Conservation (phyloP, 805 yeast species). For the Jamesozyma gamospora region DNA sequence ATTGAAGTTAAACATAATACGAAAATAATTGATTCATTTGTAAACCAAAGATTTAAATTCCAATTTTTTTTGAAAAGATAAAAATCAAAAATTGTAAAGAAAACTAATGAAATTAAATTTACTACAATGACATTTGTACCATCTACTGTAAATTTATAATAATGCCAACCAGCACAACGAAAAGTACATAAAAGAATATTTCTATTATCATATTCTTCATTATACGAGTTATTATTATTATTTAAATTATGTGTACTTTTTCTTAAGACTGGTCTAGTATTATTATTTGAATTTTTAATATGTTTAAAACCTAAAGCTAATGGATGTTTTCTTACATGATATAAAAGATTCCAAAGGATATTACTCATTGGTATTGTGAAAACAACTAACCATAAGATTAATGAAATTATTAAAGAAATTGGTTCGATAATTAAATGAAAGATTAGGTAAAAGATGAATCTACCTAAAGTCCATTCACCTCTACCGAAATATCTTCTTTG, state of each 20-base stretch:
- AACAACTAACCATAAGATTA: slow-evolving; percentile 70
- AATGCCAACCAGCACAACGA: slow-evolving; percentile 84
- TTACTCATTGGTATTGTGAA: slow-evolving; percentile 93
- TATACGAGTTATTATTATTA: slow-evolving; percentile 1
- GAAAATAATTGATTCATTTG: slow-evolving; percentile 60
- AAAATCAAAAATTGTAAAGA: slow-evolving; percentile 74
- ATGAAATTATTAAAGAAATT: slow-evolving; percentile 41
- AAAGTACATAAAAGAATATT: slow-evolving; percentile 79
- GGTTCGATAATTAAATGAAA: slow-evolving; percentile 70
- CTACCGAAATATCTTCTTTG: slow-evolving; percentile 72
- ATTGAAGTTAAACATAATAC: slow-evolving; percentile 71
- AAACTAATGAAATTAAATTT: slow-evolving; percentile 68
- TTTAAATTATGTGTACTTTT: slow-evolving; percentile 3
- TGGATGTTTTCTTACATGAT: slow-evolving; percentile 84
- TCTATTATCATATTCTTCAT: slow-evolving; percentile 29
- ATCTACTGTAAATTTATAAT: slow-evolving; percentile 91
- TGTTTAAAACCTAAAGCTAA: slow-evolving; percentile 69
- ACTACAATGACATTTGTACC: slow-evolving; percentile 92
- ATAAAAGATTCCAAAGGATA: slow-evolving; percentile 53
- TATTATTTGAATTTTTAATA: slow-evolving; percentile 31
- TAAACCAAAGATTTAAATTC: slow-evolving; percentile 26
- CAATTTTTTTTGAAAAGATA: slow-evolving; percentile 46
- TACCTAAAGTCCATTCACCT: slow-evolving; percentile 82
- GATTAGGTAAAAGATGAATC: slow-evolving; percentile 62
- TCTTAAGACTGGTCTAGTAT: slow-evolving; percentile 3